Conservation (phyloP, 176 grass and related monocot genomes). For the Poa annua region DNA sequence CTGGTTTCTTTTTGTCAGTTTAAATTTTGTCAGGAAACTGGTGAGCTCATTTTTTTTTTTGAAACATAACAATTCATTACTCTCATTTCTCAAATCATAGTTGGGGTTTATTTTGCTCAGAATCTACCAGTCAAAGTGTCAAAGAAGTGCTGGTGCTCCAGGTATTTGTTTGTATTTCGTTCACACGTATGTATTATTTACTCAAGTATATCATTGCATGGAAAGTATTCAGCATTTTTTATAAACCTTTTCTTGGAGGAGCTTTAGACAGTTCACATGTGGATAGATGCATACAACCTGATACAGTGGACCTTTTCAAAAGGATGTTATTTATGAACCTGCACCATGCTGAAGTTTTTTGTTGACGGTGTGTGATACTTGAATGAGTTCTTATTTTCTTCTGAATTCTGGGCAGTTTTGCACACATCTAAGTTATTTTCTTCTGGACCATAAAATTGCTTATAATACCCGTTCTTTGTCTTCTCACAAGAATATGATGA, state of each 20-base stretch:
- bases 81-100: not conserved
- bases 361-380: not conserved
- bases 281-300: not conserved
- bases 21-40: not conserved
- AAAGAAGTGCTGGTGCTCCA: not conserved
- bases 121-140: not conserved
- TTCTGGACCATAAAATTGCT: not conserved
- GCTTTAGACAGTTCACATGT: slow-evolving; percentile 18
- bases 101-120: not conserved
- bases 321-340: not conserved
- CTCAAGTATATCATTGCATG: not conserved
- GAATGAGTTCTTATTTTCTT: too few relatives aligned
- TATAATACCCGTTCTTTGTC: slow-evolving; percentile 27
- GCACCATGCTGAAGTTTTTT: slow-evolving; percentile 8
- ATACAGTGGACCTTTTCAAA: too few relatives aligned
- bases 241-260: not conserved
- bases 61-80: not conserved
- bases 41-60: not conserved
- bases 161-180: not conserved
- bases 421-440: slow-evolving; percentile 29
- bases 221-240: not conserved
- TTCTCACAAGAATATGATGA: slow-evolving; percentile 73
- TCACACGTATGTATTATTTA: not conserved
- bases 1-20: not conserved
- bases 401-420: too few relatives aligned